Evolutionary conservation across 2,329 filamentous ascomycete species (phyloP).

Genomic region (Rhexocercosporidium sp.): DNA sequence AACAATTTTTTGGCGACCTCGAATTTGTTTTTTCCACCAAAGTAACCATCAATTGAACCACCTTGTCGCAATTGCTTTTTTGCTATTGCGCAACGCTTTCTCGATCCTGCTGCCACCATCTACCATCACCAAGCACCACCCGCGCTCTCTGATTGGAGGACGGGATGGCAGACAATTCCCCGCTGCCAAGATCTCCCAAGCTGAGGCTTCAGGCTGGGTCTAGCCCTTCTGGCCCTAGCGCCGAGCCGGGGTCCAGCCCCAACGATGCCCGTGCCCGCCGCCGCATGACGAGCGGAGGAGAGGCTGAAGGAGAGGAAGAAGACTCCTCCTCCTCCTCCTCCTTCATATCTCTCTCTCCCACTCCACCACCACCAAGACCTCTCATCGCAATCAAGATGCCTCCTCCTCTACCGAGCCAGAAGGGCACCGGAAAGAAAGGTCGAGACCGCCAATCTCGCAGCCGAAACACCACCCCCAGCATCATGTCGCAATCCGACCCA

Average conservation of each 20-base stretch:
- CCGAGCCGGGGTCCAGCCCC: neutral
- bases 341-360: neutral
- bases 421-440: constrained; percentile 70
- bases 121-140: too few species aligned
- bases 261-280: neutral
- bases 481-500: constrained; percentile 37
- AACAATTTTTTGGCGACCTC: neutral
- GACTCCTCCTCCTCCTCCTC: neutral
- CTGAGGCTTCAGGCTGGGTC: too few species aligned
- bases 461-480: constrained; percentile 78
- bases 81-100: neutral
- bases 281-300: neutral
- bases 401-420: constrained; percentile 61
- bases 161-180: too few species aligned
- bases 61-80: neutral
- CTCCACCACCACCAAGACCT: neutral
- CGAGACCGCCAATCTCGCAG: constrained; percentile 69
- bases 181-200: too few species aligned
- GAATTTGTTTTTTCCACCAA: too few species aligned
- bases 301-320: neutral
- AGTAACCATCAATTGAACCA: neutral
- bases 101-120: too few species aligned
- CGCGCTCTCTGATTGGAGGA: too few species aligned
- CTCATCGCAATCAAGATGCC: constrained; percentile 53
- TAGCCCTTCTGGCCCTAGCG: neutral